These are phyloP conservation scores for Herpetospermum pedunculosum DNA, from an alignment of 306 rosid genomes.

Conservation along the genomic window DNA sequence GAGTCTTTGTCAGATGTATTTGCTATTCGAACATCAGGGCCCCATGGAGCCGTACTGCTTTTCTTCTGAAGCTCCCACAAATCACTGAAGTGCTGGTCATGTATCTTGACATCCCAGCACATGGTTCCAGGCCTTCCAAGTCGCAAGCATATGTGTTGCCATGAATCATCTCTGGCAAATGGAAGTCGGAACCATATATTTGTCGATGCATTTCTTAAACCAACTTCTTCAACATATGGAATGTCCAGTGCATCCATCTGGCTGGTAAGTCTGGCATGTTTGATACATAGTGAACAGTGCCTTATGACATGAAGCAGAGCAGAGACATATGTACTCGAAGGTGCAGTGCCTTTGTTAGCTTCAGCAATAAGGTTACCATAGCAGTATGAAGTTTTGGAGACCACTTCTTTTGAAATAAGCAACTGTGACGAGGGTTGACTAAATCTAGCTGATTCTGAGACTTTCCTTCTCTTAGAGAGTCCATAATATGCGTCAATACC, in stretches of 20 bases:
- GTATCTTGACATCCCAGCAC: conserved; percentile 96
- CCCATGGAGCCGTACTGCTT: conserved; percentile 72
- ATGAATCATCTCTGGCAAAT: conserved; percentile 74
- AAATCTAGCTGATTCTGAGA: conserved; percentile 33
- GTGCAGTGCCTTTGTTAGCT: conserved; percentile 78
- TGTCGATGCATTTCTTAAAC: conserved; percentile 68
- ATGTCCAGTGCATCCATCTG: conserved; percentile 94
- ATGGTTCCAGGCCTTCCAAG: conserved; percentile 97
- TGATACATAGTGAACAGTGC: conserved; percentile 83
- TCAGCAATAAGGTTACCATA: conserved; percentile 71
- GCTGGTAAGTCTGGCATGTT: conserved; percentile 90
- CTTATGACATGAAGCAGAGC: conserved; percentile 92
- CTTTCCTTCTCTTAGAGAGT: conserved; percentile 50
- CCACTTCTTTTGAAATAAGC: conserved; percentile 34
- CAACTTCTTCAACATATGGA: conserved; percentile 89
- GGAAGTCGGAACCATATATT: conserved; percentile 98
- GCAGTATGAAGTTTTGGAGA: conserved; percentile 46
- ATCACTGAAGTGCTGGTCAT: conserved; percentile 91
- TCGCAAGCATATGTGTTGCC: conserved; percentile 89
- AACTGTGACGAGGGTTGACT: conserved; percentile 36
- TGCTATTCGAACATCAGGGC: conserved; percentile 91
- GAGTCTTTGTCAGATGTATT: conserved; percentile 93
- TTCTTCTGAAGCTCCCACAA: conserved; percentile 99
- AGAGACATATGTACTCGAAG: conserved; percentile 78
- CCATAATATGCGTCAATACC: conserved; percentile 34